Conservation (phyloP, 2,329 filamentous ascomycete genomes). For the Sporothrix schenckii region DNA sequence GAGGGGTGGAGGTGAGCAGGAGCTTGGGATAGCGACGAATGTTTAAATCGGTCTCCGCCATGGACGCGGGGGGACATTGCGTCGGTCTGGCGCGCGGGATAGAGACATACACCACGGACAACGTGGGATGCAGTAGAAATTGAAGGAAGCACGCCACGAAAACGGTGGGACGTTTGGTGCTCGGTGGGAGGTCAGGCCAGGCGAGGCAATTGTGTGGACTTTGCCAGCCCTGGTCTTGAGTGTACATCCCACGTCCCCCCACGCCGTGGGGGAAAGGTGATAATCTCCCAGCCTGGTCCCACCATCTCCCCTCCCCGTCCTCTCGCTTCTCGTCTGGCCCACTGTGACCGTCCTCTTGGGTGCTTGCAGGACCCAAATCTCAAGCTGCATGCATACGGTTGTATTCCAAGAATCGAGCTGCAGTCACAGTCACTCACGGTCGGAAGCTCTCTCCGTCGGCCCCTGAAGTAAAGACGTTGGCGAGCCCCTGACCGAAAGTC, state of each 20-base stretch:
- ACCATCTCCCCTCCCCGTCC: background rate
- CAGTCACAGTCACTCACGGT: background rate
- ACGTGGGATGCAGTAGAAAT: background rate
- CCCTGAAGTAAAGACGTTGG: background rate
- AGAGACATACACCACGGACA: background rate
- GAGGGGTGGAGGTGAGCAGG: background rate
- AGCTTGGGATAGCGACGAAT: background rate
- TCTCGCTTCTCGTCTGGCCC: slow-evolving; percentile 9
- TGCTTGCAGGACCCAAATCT: slow-evolving; percentile 8
- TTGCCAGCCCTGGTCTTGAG: background rate
- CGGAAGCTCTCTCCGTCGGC: slow-evolving; percentile 10
- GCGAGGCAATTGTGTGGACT: background rate
- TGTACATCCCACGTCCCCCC: slow-evolving; percentile 2
- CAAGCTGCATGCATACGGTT: background rate
- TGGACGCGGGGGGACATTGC: too few species aligned
- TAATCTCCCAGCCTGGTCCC: too few species aligned
- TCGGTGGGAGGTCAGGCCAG: background rate
- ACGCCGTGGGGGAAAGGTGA: background rate
- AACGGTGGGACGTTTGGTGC: slow-evolving; percentile 10
- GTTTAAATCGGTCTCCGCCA: background rate
- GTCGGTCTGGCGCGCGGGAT: background rate
- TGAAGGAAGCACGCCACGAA: background rate
- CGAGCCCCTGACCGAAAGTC: background rate
- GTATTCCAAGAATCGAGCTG: background rate
- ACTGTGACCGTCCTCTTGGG: slow-evolving; percentile 22